A percentile compares a stretch with the other conserved stretches of the same genome.
Conservation (phyloP, 2,329 filamentous ascomycete genomes). For the Myriosclerotinia scirpicola region DNA sequence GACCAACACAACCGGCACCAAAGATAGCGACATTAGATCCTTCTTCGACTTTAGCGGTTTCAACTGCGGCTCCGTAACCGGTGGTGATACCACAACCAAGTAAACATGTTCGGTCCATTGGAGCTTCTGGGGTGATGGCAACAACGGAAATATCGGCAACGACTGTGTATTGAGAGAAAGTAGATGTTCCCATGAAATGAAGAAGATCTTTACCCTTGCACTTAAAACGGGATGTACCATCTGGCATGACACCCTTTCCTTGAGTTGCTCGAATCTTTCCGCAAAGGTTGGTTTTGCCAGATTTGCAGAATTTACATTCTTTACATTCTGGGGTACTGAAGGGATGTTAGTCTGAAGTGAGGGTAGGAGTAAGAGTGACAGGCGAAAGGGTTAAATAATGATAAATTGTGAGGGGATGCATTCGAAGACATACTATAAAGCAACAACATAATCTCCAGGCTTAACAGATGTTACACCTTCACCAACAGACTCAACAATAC, state of each 20-base stretch:
- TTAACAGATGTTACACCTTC: conserved; percentile 95
- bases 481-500: conserved; percentile 88
- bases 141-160: conserved; percentile 98
- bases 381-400: too few relatives aligned
- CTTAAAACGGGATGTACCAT: conserved; percentile 91
- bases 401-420: conserved; percentile 17
- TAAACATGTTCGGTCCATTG: conserved; percentile 94
- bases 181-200: conserved; percentile 99
- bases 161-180: conserved; percentile 98
- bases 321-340: conserved; percentile 88
- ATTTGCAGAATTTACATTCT: conserved; percentile 99
- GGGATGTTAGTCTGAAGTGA: conserved; percentile 17
- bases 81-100: conserved; percentile 98
- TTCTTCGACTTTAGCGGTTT: conserved; percentile 89
- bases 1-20: conserved; percentile 91
- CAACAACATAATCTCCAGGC: conserved; percentile 86
- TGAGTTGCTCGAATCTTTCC: conserved; percentile 98
- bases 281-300: conserved; percentile 98
- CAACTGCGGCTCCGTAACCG: conserved; percentile 91
- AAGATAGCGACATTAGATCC: conserved; percentile 90
- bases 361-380: background rate
- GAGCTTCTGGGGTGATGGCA: conserved; percentile 83
- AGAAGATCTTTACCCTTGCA: conserved; percentile 93
- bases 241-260: conserved; percentile 94
- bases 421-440: conserved; percentile 67